phyloP scores from a whole-genome alignment of 768 basidiomycete genomes.

The Asterophora lycoperdoides region DNA sequence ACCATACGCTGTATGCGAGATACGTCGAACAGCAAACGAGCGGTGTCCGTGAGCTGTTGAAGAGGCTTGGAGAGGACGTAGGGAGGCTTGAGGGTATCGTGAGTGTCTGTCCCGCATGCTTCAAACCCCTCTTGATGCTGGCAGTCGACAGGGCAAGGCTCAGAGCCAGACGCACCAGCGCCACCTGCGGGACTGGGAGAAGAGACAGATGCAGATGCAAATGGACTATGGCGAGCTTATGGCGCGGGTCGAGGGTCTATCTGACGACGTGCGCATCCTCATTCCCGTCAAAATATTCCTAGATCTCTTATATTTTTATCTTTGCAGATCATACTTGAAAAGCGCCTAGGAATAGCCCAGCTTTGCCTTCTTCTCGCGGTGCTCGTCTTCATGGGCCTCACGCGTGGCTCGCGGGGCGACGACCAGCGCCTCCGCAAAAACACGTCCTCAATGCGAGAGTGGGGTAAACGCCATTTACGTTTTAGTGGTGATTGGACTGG shows the following conservation, averaged over 20 bases:
- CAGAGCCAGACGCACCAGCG: conserved; percentile 67
- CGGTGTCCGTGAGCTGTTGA: conserved; percentile 69
- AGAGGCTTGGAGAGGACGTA: conserved; percentile 71
- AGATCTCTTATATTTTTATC: background rate
- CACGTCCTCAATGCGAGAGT: conserved; percentile 39
- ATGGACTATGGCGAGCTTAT: conserved; percentile 66
- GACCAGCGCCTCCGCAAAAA: conserved; percentile 23
- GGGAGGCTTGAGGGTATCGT: conserved; percentile 74
- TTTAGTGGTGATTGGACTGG: conserved; percentile 52
- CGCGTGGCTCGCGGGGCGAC: conserved; percentile 60
- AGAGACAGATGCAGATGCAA: conserved; percentile 61
- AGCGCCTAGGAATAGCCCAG: conserved; percentile 85
- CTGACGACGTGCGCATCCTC: conserved; percentile 62
- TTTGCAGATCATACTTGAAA: conserved; percentile 75
- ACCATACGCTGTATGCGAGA: conserved; percentile 76
- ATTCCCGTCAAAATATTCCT: background rate
- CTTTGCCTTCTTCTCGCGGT: conserved; percentile 79
- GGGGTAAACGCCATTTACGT: conserved; percentile 53
- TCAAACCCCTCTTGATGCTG: background rate
- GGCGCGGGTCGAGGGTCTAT: conserved; percentile 67
- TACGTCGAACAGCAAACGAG: conserved; percentile 90
- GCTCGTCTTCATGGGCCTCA: conserved; percentile 82
- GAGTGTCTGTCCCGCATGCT: conserved; percentile 26
- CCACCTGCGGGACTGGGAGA: conserved; percentile 63
- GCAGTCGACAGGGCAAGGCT: conserved; percentile 50